Percentiles rank a stretch among this genome's conserved stretches.
phyloP scores from a whole-genome alignment of 2,329 filamentous ascomycete species.

The Penicillium sp. region DNA sequence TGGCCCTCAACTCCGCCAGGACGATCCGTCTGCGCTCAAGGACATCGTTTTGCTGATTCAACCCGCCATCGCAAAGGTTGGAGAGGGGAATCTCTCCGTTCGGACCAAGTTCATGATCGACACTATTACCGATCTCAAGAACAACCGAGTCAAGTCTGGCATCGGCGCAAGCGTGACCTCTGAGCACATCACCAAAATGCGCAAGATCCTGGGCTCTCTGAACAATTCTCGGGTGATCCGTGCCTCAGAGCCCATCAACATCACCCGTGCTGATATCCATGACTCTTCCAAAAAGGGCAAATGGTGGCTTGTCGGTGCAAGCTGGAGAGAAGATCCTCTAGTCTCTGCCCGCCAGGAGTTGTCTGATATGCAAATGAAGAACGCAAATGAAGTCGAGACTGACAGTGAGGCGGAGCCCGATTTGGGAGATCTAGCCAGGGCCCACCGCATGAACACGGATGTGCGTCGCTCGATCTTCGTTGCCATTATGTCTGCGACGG shows the following conservation, averaged over 20 bases:
- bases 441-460: conserved; percentile 84
- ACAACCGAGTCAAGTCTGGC: conserved; percentile 81
- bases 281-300: conserved; percentile 85
- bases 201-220: conserved; percentile 79
- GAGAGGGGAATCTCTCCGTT: conserved; percentile 73
- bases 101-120: conserved; percentile 98
- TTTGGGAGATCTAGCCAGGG: conserved; percentile 70
- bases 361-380: conserved; percentile 16
- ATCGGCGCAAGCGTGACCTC: conserved; percentile 71
- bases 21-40: conserved; percentile 85
- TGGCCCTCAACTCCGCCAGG: conserved; percentile 80
- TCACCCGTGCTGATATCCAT: conserved; percentile 79
- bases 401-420: conserved; percentile 57
- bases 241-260: conserved; percentile 76
- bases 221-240: conserved; percentile 66
- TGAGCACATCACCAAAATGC: conserved; percentile 85
- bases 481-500: conserved; percentile 80
- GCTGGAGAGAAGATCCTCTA: conserved; percentile 62
- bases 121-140: conserved; percentile 90
- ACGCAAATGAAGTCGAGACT: conserved; percentile 20
- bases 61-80: conserved; percentile 67
- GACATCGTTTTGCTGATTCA: conserved; percentile 83
- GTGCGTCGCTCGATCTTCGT: conserved; percentile 90
- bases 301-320: conserved; percentile 99
- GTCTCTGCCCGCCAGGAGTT: conserved; percentile 39